A percentile compares a stretch with the other conserved stretches of the same genome.
These are phyloP conservation scores for Phytophthora fragariaefolia DNA, from an alignment of 352 stramenopile species.

Conservation along the genomic window DNA sequence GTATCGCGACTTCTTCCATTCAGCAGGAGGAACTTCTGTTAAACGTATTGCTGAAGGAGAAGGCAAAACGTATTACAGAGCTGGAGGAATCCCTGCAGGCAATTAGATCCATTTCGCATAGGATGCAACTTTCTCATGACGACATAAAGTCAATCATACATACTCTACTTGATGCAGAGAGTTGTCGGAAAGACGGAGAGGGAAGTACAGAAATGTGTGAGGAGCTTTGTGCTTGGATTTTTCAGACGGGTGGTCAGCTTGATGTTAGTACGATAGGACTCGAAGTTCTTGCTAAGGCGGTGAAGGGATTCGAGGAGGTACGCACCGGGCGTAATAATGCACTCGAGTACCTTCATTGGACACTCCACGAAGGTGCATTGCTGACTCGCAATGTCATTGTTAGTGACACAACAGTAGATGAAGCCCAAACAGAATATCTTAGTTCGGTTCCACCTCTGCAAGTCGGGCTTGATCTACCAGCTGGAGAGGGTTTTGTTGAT, in stretches of 20 bases:
- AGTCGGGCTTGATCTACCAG: constrained; percentile 6
- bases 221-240: constrained; percentile 42
- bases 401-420: constrained; percentile 15
- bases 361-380: constrained; percentile 55
- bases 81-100: constrained; percentile 51
- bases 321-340: constrained; percentile 33
- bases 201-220: constrained; percentile 26
- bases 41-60: constrained; percentile 63
- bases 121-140: constrained; percentile 52
- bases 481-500: constrained; percentile 32
- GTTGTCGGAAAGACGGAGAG: background rate
- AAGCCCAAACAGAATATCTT: constrained; percentile 11
- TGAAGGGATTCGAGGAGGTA: constrained; percentile 49
- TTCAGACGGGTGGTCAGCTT: constrained; percentile 50
- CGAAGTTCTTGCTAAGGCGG: constrained; percentile 32
- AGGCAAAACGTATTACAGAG: constrained; percentile 61
- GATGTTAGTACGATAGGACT: constrained; percentile 54
- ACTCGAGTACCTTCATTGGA: constrained; percentile 35
- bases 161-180: constrained; percentile 5
- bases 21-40: constrained; percentile 53
- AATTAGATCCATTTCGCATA: constrained; percentile 50
- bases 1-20: constrained; percentile 33
- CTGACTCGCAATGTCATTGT: constrained; percentile 41
- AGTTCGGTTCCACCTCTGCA: constrained; percentile 15
- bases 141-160: constrained; percentile 52